phyloP scores from a whole-genome alignment of 1,284 basidiomycete species.

The Apiotrichum gamsii region DNA sequence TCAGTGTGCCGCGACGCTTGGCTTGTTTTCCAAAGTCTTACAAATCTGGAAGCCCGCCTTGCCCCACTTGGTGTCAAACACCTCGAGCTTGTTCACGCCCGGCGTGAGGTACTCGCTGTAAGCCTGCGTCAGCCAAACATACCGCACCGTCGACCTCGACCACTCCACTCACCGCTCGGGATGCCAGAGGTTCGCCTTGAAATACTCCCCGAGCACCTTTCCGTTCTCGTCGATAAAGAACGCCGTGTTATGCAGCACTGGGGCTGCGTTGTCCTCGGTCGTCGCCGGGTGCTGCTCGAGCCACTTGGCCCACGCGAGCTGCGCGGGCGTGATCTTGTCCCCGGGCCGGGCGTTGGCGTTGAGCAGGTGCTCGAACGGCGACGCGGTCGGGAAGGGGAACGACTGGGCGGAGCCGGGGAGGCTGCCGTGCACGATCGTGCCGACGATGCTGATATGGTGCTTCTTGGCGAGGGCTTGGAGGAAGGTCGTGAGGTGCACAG shows the following conservation, averaged over 20 bases:
- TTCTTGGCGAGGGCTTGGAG: slow-evolving; percentile 26
- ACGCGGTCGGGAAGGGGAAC: slow-evolving; percentile 14
- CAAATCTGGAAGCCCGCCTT: slow-evolving; percentile 44
- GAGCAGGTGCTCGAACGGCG: slow-evolving; percentile 32
- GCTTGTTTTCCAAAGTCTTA: slow-evolving; percentile 10
- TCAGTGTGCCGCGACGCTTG: too few species aligned
- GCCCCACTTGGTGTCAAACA: slow-evolving; percentile 44
- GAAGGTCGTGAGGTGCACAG: slow-evolving; percentile 23
- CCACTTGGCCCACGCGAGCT: slow-evolving; percentile 29
- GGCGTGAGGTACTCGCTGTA: slow-evolving; percentile 34
- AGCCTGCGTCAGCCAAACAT: not conserved
- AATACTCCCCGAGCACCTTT: slow-evolving; percentile 30
- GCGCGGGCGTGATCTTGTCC: slow-evolving; percentile 1
- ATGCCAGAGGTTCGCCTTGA: slow-evolving; percentile 47
- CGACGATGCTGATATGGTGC: slow-evolving; percentile 31
- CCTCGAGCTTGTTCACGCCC: slow-evolving; percentile 29
- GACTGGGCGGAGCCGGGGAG: slow-evolving; percentile 5
- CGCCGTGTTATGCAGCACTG: slow-evolving; percentile 35
- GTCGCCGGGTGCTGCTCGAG: slow-evolving; percentile 19
- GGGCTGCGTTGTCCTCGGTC: slow-evolving; percentile 19
- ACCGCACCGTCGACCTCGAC: too few species aligned
- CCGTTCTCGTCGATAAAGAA: slow-evolving; percentile 42
- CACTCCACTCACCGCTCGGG: slow-evolving; percentile 37
- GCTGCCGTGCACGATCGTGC: slow-evolving; percentile 37
- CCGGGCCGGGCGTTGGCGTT: slow-evolving; percentile 12